Evolutionary conservation across 192 early-diverging fungal genomes (phyloP).

Genomic region (Coemansia sp.): DNA sequence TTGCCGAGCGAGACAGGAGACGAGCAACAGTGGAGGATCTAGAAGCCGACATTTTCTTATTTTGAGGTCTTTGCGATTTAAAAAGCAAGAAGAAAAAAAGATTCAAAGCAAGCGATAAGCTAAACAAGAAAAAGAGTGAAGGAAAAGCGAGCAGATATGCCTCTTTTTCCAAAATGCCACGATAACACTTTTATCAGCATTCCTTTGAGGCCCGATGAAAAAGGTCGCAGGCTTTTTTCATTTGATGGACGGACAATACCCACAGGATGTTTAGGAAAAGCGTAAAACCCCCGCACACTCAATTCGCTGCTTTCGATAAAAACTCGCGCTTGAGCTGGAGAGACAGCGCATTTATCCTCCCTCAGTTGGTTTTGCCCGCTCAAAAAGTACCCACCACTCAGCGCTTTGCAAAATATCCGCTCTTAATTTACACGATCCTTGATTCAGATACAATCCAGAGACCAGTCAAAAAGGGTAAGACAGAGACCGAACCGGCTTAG

Average conservation of each 20-base stretch:
- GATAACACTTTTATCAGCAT: no score
- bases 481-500: neutral
- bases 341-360: neutral
- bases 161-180: neutral
- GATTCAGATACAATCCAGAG: neutral
- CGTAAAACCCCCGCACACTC: neutral
- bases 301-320: no score
- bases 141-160: neutral
- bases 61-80: neutral
- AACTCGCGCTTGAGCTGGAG: no score
- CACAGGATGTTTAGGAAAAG: neutral
- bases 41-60: constrained; percentile 35
- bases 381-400: neutral
- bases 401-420: constrained; percentile 21
- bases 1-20: constrained; percentile 48
- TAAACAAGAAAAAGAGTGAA: neutral
- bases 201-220: no score
- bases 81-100: neutral
- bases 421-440: neutral
- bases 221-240: no score
- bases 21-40: constrained; percentile 38
- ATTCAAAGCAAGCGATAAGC: neutral
- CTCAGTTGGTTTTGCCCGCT: neutral
- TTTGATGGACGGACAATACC: no score
- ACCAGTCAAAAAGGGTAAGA: neutral